phyloP scores from a whole-genome alignment of 2,329 filamentous ascomycete species.

The Alternaria gansuensis region DNA sequence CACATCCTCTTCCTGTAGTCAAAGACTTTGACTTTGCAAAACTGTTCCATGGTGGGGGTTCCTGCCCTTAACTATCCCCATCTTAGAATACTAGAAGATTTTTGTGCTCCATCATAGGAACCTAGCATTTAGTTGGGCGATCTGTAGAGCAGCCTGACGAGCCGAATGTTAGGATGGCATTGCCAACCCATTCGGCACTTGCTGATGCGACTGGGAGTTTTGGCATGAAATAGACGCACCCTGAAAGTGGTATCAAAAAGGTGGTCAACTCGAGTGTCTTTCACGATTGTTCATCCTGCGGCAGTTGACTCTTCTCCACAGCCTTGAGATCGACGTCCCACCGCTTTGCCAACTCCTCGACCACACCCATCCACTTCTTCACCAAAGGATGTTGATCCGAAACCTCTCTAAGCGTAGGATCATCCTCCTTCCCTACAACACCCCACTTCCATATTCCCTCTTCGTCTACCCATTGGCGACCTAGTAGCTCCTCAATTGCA shows the following conservation, averaged over 20 bases:
- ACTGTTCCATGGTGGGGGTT: not conserved
- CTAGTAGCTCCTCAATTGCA: slow-evolving; percentile 69
- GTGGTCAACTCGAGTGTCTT: not conserved
- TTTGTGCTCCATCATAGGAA: not conserved
- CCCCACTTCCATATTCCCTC: slow-evolving; percentile 77
- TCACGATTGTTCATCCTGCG: slow-evolving; percentile 46
- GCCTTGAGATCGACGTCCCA: slow-evolving; percentile 55
- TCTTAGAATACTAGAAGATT: not conserved
- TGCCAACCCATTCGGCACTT: not conserved
- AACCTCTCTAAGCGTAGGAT: slow-evolving; percentile 56
- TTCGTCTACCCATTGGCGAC: slow-evolving; percentile 69
- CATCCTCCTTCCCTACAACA: slow-evolving; percentile 54
- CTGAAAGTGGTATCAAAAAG: not conserved
- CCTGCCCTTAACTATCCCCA: not conserved
- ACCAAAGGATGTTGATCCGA: slow-evolving; percentile 74
- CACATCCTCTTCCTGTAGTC: not conserved
- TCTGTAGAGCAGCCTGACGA: not conserved
- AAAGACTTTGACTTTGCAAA: not conserved
- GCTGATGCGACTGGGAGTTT: not conserved
- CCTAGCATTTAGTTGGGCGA: not conserved
- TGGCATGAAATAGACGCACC: not conserved
- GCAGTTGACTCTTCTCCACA: slow-evolving; percentile 48
- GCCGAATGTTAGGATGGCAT: not conserved
- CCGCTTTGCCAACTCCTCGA: slow-evolving; percentile 55
- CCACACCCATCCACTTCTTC: slow-evolving; percentile 65